Evolutionary conservation across 1,284 basidiomycete species (phyloP), one percentile per base, ranked within the genome.

Genomic region (Fomitopsis pinicola): DNA sequence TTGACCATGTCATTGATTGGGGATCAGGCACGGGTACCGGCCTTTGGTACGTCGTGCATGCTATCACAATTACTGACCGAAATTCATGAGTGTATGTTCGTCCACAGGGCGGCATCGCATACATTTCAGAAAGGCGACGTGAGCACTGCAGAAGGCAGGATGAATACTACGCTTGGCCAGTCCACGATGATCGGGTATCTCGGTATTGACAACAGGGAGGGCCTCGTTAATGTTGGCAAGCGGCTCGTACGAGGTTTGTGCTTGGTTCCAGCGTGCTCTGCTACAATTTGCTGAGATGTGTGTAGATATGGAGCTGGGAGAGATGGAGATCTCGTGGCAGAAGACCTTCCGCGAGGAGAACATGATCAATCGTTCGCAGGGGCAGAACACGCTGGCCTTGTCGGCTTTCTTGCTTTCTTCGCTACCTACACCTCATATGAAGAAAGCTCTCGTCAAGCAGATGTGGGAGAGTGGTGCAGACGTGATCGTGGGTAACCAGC

Each of bases 391-490:
- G 6, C 72, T 98, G 42, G 93, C 91, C 0, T 72, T 99, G 38
- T 94, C 92, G 22, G 91, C 96, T 0, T 98, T 97, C 76, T 81
- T 88, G 68, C 79, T 99, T 0, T 88, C 91, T 15, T 84, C 90
- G 7, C 78, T 95, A 15, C 78, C 86, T 2, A 88, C 81, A 10
- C 75, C 85, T 46, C 67, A 84, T 8, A 82, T 86, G 5, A 84
- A 91, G 55, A 89, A 87, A 73, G 77, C 81, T 4, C 73, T 94
- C 48, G 81, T 96, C 7, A 86, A 88, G 67, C 85, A 92, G 67
- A 91, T 97, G 82, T 97, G 95, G 95, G 82, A 92, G 55, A 94
- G 91, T 66, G 92, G 91, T 36, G 94, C 94, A 38, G 84, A 90
- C 68, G 83, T 86, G 15, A 86, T 95, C 56, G 91, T 93, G 68